Evolutionary conservation across 352 stramenopile genomes (phyloP).

Genomic region (Globisporangium heterothallicum): DNA sequence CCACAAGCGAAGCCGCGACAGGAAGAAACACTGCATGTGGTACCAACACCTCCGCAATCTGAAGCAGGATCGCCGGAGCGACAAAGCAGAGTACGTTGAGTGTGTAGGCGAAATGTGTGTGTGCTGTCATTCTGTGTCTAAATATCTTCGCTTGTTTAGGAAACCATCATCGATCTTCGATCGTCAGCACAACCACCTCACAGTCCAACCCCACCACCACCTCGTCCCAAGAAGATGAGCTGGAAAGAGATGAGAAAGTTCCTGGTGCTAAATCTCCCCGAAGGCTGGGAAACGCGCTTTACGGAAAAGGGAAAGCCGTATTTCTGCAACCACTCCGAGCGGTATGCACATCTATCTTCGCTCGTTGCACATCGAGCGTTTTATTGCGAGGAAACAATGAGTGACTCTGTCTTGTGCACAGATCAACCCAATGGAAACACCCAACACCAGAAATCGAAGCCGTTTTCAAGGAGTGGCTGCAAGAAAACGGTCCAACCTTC

Average conservation of each 20-base stretch:
- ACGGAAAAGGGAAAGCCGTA: conserved; percentile 79
- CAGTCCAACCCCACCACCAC: conserved; percentile 22
- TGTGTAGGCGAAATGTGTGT: no score
- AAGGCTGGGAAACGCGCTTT: conserved; percentile 78
- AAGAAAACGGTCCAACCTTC: conserved; percentile 59
- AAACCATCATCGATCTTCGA: conserved; percentile 8
- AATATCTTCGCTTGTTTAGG: no score
- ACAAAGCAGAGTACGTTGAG: conserved; percentile 3
- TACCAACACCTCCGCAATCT: conserved; percentile 1
- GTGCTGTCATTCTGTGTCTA: no score
- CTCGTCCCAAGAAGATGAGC: conserved; percentile 39
- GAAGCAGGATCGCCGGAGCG: conserved; percentile 6
- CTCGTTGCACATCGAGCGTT: no score
- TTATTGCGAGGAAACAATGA: not conserved
- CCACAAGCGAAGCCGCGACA: conserved; percentile 9
- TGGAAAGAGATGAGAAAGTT: conserved; percentile 80
- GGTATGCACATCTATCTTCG: conserved; percentile 32
- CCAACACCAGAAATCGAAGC: conserved; percentile 62
- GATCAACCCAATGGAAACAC: conserved; percentile 85
- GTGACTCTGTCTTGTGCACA: conserved; percentile 11
- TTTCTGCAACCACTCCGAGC: conserved; percentile 72
- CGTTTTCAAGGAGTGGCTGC: conserved; percentile 73
- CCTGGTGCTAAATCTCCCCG: conserved; percentile 55
- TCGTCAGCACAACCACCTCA: conserved; percentile 4
- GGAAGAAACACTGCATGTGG: not conserved